These are phyloP conservation scores for Dictyostelium brefeldianum DNA, from an alignment of 78 protist genomes.

Conservation along the genomic window DNA sequence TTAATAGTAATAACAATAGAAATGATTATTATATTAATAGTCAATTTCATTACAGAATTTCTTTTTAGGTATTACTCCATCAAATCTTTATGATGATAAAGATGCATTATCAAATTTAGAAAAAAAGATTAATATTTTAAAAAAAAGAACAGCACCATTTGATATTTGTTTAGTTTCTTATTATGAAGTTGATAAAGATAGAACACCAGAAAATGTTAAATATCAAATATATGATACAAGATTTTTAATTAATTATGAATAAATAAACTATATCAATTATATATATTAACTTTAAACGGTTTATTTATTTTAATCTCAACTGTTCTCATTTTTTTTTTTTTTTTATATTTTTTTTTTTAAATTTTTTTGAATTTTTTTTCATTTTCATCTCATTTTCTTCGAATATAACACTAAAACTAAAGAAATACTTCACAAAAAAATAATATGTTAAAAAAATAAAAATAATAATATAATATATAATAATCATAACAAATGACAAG, in stretches of 20 bases:
- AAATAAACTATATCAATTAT: no score
- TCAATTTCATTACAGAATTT: neutral
- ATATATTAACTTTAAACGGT: no score
- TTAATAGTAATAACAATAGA: neutral
- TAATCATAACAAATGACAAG: neutral
- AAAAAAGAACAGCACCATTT: neutral
- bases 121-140: neutral
- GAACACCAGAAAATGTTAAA: constrained; percentile 30
- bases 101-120: neutral
- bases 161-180: constrained; percentile 38
- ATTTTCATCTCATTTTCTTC: neutral
- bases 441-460: neutral
- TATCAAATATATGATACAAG: constrained; percentile 62
- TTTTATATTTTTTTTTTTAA: neutral
- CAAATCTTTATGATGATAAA: neutral
- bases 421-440: neutral
- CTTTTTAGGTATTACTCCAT: constrained; percentile 5
- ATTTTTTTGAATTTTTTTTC: neutral
- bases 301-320: no score
- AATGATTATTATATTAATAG: neutral
- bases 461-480: neutral
- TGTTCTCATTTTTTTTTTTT: neutral
- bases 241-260: no score
- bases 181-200: neutral
- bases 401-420: constrained; percentile 7